Conservation (phyloP, 2,329 filamentous ascomycete genomes). For the Cryphonectria nitschkei region DNA sequence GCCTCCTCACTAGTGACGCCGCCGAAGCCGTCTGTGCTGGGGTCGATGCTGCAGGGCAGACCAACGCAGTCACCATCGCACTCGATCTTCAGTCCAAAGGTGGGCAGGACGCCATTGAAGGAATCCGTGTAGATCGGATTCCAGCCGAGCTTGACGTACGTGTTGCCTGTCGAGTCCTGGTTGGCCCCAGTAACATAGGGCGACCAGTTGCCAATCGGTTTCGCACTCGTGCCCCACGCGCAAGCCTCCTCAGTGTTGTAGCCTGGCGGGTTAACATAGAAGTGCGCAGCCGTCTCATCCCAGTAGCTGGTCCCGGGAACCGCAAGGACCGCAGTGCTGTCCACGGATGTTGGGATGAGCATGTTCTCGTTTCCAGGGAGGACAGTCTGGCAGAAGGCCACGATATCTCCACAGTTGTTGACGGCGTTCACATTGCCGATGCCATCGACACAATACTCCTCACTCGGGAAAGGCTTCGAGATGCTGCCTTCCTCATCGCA, state of each 20-base stretch:
- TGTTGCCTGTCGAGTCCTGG: slow-evolving; percentile 64
- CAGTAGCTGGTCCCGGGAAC: slow-evolving; percentile 74
- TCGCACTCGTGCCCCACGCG: slow-evolving; percentile 67
- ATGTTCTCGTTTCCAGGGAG: slow-evolving; percentile 80
- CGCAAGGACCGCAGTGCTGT: slow-evolving; percentile 61
- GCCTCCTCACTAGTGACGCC: slow-evolving; percentile 59
- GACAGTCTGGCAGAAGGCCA: slow-evolving; percentile 80
- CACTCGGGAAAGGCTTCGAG: slow-evolving; percentile 68
- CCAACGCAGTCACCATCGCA: slow-evolving; percentile 72
- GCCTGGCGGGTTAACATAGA: slow-evolving; percentile 79
- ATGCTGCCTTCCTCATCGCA: slow-evolving; percentile 70
- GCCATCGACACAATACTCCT: slow-evolving; percentile 72
- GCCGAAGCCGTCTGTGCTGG: slow-evolving; percentile 57
- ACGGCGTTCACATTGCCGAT: slow-evolving; percentile 66
- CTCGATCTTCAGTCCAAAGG: slow-evolving; percentile 71
- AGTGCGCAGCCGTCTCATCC: slow-evolving; percentile 75
- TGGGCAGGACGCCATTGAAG: slow-evolving; percentile 61
- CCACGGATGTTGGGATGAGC: slow-evolving; percentile 76
- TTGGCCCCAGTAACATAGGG: slow-evolving; percentile 79
- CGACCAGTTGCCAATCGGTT: slow-evolving; percentile 75
- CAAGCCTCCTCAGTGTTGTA: slow-evolving; percentile 63
- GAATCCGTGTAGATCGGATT: slow-evolving; percentile 73
- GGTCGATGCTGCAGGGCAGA: slow-evolving; percentile 74
- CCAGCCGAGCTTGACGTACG: slow-evolving; percentile 76
- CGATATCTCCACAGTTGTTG: slow-evolving; percentile 64